Evolutionary conservation across 2,329 filamentous ascomycete genomes (phyloP), one percentile per base, ranked within the genome.

Genomic region (Aspergillus sp.): DNA sequence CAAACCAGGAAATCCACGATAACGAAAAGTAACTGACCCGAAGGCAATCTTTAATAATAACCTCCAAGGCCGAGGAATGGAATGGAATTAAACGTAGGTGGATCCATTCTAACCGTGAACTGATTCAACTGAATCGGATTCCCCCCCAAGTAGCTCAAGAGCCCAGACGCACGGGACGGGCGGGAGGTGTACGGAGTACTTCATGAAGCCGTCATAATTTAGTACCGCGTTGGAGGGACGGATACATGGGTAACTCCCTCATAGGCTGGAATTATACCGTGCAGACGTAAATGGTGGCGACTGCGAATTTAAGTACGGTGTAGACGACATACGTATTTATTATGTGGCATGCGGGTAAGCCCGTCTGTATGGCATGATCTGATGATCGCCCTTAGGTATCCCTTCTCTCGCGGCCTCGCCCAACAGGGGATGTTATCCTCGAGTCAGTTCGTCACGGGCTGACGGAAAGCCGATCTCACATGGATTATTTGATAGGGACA

Each of bases 221-320:
- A 9, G 27, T 31, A 31, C 27, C 8, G 27, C 8, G 9, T 31
- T 31, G 27, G 9, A 9, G 4, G 9, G 4, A 9, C 17, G 23
- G 15, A 44, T 17, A 37, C 27, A 31, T 31, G 27, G 27, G 8
- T 31, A 11, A 9, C 27, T 9, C 27, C 27, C n/a, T 17, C 23
- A 23, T 17, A 24, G 31, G 47, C 8, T 19, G n/a, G 14, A 12
- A 9, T 47, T 31, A 40, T 33, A 31, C 40, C 27, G 51, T 23
- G 27, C 23, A 45, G 31, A 53, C 51, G 51, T 53, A 53, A 37
- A 53, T 53, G 51, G 51, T 53, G 51, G 51, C 51, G 51, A 50
- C 15, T 35, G 14, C 12, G 35, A 37, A 46, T 15, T 46, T 46
- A 14, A 24, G 7, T 3, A 44, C 44, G 21, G 44, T 15, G 35